A percentile compares a stretch with the other conserved stretches of the same genome.
These are phyloP conservation scores for Eleusine coracana DNA, from an alignment of 176 grass and related monocot genomes.

Conservation along the genomic window DNA sequence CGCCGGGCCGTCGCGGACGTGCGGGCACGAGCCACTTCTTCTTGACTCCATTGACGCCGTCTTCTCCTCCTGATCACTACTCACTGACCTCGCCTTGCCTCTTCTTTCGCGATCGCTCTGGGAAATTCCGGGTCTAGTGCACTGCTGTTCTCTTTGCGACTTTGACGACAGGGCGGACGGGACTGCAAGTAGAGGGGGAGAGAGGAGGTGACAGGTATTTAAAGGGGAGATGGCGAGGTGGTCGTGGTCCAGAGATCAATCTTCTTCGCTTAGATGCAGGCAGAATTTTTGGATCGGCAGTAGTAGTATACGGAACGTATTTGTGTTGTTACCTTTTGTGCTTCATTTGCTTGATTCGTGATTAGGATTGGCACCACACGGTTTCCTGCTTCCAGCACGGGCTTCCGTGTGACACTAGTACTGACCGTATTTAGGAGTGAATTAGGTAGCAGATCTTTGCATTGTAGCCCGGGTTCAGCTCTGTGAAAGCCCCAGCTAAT, in stretches of 20 bases:
- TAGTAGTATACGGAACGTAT: background rate
- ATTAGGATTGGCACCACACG: background rate
- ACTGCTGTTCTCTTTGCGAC: too few relatives aligned
- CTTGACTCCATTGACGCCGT: slow-evolving; percentile 36
- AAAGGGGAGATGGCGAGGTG: slow-evolving; percentile 36
- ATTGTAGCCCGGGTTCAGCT: background rate
- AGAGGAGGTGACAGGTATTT: slow-evolving; percentile 15
- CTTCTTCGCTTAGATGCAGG: slow-evolving; percentile 3
- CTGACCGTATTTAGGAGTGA: background rate
- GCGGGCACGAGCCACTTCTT: background rate
- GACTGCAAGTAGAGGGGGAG: slow-evolving; percentile 9
- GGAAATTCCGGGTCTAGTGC: background rate
- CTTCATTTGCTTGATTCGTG: slow-evolving; percentile 5
- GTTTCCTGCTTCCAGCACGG: background rate
- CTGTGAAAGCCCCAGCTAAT: too few relatives aligned
- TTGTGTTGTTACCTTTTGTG: slow-evolving; percentile 20
- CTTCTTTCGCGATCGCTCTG: background rate
- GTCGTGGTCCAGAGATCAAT: background rate
- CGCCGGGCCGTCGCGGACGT: background rate
- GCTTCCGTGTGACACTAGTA: background rate
- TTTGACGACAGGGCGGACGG: background rate
- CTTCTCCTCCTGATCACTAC: background rate
- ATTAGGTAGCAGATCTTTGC: background rate
- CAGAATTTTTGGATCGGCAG: slow-evolving; percentile 14
- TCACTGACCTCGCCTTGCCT: background rate